A percentile compares a stretch with the other conserved stretches of the same genome.
Conservation (phyloP, 805 yeast genomes). For the Lachancea dasiensis region DNA sequence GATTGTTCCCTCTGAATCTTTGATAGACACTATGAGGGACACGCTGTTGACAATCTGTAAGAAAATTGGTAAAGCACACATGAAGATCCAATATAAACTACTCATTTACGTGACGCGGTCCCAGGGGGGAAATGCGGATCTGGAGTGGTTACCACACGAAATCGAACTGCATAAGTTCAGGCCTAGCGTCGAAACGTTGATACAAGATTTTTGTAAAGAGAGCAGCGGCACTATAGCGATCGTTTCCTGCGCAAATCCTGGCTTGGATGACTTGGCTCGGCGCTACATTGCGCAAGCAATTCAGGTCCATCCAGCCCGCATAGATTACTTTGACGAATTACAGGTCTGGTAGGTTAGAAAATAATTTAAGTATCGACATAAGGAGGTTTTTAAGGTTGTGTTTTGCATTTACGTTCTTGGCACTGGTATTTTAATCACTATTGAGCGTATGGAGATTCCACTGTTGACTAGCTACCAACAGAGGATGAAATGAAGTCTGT, state of each 20-base stretch:
- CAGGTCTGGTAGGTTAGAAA: constrained; percentile 12
- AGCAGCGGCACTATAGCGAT: constrained; percentile 6
- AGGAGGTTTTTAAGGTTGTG: too few species aligned
- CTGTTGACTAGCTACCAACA: too few species aligned
- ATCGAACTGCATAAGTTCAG: constrained; percentile 5
- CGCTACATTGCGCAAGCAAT: constrained; percentile 6
- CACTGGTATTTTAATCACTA: too few species aligned
- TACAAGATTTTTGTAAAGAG: constrained; percentile 4
- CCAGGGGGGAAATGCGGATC: not conserved
- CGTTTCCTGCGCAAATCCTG: constrained; percentile 12
- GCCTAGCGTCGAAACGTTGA: constrained; percentile 5
- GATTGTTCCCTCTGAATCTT: constrained; percentile 10
- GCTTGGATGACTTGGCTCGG: constrained; percentile 9
- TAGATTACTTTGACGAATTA: constrained; percentile 12
- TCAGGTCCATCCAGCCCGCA: not conserved
- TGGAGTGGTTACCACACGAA: constrained; percentile 5
- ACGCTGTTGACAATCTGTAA: not conserved
- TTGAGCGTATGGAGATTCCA: too few species aligned
- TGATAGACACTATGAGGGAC: constrained; percentile 4
- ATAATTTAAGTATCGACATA: too few species aligned
- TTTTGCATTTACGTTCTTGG: too few species aligned
- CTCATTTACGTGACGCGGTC: constrained; percentile 11
- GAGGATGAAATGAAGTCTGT: too few species aligned
- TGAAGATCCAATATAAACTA: not conserved
- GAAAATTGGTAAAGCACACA: not conserved